A percentile compares a stretch with the other conserved stretches of the same genome.
phyloP scores from a whole-genome alignment of 2,329 filamentous ascomycete species.

The Tolypocladium nubicola region DNA sequence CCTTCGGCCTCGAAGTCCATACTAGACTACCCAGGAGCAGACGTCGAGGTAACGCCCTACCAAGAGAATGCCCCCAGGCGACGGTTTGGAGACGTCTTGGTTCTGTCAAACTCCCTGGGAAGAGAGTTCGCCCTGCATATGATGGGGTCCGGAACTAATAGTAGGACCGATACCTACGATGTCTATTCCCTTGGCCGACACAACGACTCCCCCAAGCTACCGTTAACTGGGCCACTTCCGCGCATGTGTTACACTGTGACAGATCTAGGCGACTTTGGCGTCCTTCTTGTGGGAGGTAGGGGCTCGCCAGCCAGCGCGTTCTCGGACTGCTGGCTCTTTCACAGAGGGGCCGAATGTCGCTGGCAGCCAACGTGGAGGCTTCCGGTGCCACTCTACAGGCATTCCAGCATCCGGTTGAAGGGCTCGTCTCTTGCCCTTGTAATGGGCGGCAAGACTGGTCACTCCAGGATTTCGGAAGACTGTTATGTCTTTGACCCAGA shows the following conservation, averaged over 20 bases:
- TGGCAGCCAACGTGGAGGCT: slow-evolving; percentile 60
- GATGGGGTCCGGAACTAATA: slow-evolving; percentile 33
- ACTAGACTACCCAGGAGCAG: not conserved
- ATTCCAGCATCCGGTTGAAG: slow-evolving; percentile 48
- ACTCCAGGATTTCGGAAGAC: slow-evolving; percentile 34
- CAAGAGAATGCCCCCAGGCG: slow-evolving; percentile 25
- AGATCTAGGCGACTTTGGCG: slow-evolving; percentile 43
- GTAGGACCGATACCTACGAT: slow-evolving; percentile 38
- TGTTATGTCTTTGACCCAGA: slow-evolving; percentile 42
- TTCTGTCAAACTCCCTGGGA: slow-evolving; percentile 25
- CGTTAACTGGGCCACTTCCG: slow-evolving; percentile 17
- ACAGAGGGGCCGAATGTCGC: slow-evolving; percentile 29
- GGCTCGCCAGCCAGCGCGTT: slow-evolving; percentile 62
- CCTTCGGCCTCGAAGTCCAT: too few relatives aligned
- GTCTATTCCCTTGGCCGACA: slow-evolving; percentile 25
- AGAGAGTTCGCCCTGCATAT: slow-evolving; percentile 32
- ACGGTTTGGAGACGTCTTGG: slow-evolving; percentile 49
- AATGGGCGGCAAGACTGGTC: slow-evolving; percentile 48
- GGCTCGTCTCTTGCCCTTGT: slow-evolving; percentile 43
- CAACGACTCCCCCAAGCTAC: slow-evolving; percentile 13
- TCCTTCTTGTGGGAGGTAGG: slow-evolving; percentile 66
- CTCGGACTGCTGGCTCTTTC: slow-evolving; percentile 66
- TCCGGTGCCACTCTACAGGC: slow-evolving; percentile 64
- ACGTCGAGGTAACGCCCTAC: slow-evolving; percentile 6
- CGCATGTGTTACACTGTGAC: slow-evolving; percentile 72